Conservation (phyloP, 176 grass and related monocot genomes). For the Raddia guianensis region DNA sequence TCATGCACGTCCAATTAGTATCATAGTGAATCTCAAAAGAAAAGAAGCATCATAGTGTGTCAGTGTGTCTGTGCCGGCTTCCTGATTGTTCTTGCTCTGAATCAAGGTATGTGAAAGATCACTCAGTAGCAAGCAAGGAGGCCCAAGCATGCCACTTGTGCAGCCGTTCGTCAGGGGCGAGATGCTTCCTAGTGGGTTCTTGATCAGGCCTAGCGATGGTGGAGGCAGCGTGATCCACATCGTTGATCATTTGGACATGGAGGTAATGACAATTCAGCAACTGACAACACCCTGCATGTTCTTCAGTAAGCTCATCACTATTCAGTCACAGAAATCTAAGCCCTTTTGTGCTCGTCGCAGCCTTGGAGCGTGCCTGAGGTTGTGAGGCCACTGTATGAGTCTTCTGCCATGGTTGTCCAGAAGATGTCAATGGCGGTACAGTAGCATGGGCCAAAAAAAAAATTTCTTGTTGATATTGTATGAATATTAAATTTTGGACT, state of each 20-base stretch:
- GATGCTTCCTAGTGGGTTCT: conserved; percentile 89
- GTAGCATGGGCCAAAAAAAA: not conserved
- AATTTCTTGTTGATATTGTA: not conserved
- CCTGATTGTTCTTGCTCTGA: conserved; percentile 26
- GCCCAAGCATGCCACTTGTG: conserved; percentile 70
- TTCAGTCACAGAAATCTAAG: not conserved
- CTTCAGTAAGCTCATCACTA: conserved; percentile 8
- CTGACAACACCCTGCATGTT: not conserved
- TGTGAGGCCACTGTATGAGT: conserved; percentile 82
- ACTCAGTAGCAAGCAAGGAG: conserved; percentile 66
- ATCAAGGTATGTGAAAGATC: conserved; percentile 85
- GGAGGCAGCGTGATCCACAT: conserved; percentile 90
- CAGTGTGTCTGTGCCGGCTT: not conserved
- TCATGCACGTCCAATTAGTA: conserved; percentile 13
- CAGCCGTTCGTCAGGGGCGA: conserved; percentile 86
- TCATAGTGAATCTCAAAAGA: not conserved
- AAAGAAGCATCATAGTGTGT: too few species aligned
- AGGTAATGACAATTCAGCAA: conserved; percentile 55
- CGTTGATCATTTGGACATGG: conserved; percentile 87
- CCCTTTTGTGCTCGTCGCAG: conserved; percentile 43
- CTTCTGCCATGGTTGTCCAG: conserved; percentile 80
- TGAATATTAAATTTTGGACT: conserved; percentile 9
- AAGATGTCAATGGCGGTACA: conserved; percentile 82
- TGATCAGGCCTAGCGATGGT: conserved; percentile 85
- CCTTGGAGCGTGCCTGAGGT: conserved; percentile 96